Conservation (phyloP, 495 filamentous ascomycete species). For the Penicillium goetzii region DNA sequence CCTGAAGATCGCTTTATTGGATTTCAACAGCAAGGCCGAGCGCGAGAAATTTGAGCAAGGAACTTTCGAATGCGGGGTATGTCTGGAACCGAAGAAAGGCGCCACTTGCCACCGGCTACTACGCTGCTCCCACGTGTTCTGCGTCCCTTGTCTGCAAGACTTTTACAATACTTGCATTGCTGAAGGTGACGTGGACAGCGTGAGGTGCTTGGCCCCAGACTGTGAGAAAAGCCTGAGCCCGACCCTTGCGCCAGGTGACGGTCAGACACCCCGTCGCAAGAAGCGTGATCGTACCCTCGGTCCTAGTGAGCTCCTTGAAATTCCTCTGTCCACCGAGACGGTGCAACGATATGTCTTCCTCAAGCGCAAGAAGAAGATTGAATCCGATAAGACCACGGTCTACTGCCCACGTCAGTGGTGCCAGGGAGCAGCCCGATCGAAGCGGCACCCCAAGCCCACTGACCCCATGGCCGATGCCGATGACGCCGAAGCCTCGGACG, state of each 20-base stretch:
- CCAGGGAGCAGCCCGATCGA: constrained; percentile 83
- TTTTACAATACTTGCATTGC: constrained; percentile 87
- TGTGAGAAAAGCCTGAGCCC: constrained; percentile 66
- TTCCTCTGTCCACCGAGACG: constrained; percentile 70
- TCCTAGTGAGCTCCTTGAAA: constrained; percentile 86
- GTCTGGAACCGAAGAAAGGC: constrained; percentile 93
- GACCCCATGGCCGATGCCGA: constrained; percentile 56
- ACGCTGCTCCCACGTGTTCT: constrained; percentile 90
- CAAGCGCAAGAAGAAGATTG: constrained; percentile 88
- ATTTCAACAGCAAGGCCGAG: constrained; percentile 75
- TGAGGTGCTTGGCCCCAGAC: constrained; percentile 75
- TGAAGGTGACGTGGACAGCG: constrained; percentile 76
- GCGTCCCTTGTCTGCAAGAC: constrained; percentile 77
- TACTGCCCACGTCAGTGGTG: constrained; percentile 96
- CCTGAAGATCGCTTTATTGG: constrained; percentile 73
- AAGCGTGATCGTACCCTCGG: constrained; percentile 68
- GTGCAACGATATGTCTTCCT: constrained; percentile 86
- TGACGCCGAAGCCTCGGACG: constrained; percentile 53
- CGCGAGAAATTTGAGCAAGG: constrained; percentile 75
- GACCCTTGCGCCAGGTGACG: constrained; percentile 20
- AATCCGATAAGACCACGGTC: constrained; percentile 88
- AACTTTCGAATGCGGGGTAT: constrained; percentile 90
- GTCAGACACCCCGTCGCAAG: constrained; percentile 39
- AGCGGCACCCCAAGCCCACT: constrained; percentile 71
- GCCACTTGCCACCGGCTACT: constrained; percentile 73